phyloP scores from a whole-genome alignment of 2,329 filamentous ascomycete species.

The Sodiomyces alkalinus region DNA sequence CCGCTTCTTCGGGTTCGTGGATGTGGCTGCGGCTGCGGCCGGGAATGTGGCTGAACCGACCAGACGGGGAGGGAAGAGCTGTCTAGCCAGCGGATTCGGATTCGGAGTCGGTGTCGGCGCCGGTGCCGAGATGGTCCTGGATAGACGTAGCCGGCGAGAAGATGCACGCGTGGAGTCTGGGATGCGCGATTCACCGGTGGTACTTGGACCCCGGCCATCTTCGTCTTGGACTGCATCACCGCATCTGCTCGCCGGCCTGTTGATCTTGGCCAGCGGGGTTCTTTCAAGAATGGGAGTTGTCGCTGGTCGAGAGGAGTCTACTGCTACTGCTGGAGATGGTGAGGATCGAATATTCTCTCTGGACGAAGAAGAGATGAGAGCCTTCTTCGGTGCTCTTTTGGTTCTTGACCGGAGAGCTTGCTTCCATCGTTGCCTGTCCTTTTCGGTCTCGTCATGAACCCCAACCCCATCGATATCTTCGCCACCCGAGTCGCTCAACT shows the following conservation, averaged over 20 bases:
- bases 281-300: slow-evolving; percentile 7
- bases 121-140: slow-evolving; percentile 9
- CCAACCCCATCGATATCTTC: slow-evolving; percentile 13
- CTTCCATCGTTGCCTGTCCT: slow-evolving; percentile 17
- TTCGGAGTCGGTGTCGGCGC: no score
- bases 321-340: no score
- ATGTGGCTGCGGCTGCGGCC: slow-evolving; percentile 4
- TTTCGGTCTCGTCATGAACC: slow-evolving; percentile 16
- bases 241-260: slow-evolving; percentile 4
- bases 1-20: slow-evolving; percentile 21
- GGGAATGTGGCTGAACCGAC: slow-evolving; percentile 1
- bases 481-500: slow-evolving; percentile 12
- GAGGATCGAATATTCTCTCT: not conserved
- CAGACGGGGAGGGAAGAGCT: no score
- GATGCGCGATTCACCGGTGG: slow-evolving; percentile 16
- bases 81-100: slow-evolving; percentile 11
- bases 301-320: no score
- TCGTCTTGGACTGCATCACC: slow-evolving; percentile 13
- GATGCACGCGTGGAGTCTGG: slow-evolving; percentile 10
- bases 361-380: slow-evolving; percentile 3
- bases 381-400: slow-evolving; percentile 1
- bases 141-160: slow-evolving; percentile 6
- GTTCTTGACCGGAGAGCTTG: not conserved
- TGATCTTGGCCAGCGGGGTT: slow-evolving; percentile 13
- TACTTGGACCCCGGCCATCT: no score